Conservation (phyloP, 495 filamentous ascomycete genomes). For the Delitschia confertaspora region DNA sequence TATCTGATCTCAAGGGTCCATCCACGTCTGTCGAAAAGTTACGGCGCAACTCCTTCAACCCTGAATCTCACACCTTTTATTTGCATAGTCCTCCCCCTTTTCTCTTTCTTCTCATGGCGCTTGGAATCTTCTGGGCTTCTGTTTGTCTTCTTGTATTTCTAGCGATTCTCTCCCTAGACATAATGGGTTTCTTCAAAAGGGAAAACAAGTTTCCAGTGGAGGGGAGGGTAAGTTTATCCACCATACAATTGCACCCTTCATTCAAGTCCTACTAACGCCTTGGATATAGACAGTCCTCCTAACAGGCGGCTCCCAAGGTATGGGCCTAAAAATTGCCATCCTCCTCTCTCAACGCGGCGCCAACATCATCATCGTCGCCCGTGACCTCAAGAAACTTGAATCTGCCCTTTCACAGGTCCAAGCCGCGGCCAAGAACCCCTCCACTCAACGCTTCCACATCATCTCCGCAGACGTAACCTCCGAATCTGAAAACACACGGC, state of each 20-base stretch:
- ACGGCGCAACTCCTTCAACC: slow-evolving; percentile 3
- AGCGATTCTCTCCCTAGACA: slow-evolving; percentile 32
- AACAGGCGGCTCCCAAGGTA: slow-evolving; percentile 88
- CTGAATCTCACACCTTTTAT: slow-evolving; percentile 1
- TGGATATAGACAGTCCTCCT: slow-evolving; percentile 70
- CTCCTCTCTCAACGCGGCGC: slow-evolving; percentile 77
- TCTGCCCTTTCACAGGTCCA: slow-evolving; percentile 57
- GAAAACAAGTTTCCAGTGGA: slow-evolving; percentile 75
- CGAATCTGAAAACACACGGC: slow-evolving; percentile 52
- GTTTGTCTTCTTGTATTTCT: slow-evolving; percentile 42
- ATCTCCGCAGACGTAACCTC: slow-evolving; percentile 76
- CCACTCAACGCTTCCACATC: slow-evolving; percentile 68
- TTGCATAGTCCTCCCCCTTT: background rate
- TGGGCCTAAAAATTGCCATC: slow-evolving; percentile 66
- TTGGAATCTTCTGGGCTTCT: slow-evolving; percentile 33
- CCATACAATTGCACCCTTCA: background rate
- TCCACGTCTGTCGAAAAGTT: too few relatives aligned
- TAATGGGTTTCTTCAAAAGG: slow-evolving; percentile 57
- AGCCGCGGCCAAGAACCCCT: slow-evolving; percentile 50
- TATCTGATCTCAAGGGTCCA: too few relatives aligned
- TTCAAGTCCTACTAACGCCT: background rate
- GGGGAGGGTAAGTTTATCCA: slow-evolving; percentile 50
- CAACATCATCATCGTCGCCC: slow-evolving; percentile 74
- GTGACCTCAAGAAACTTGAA: slow-evolving; percentile 67
- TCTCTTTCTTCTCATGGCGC: slow-evolving; percentile 24